A percentile compares a stretch with the other conserved stretches of the same genome.
These are phyloP conservation scores for Botrytis cinerea DNA, from an alignment of 2,329 filamentous ascomycete genomes.

Conservation along the genomic window DNA sequence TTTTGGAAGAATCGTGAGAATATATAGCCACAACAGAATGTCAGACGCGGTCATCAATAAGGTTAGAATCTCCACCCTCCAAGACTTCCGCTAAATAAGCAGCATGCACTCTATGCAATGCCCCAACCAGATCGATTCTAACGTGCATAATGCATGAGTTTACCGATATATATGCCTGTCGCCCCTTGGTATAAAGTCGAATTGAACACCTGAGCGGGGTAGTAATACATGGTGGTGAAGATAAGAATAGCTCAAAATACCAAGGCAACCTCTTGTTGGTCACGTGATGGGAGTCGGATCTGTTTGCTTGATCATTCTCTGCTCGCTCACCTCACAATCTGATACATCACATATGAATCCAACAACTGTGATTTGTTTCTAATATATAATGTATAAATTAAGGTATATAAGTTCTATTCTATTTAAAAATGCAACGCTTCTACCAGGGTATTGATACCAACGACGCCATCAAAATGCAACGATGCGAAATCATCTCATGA, in stretches of 20 bases:
- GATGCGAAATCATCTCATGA: background rate
- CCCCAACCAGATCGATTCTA: background rate
- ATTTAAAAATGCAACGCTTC: slow-evolving; percentile 16
- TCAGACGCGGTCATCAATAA: background rate
- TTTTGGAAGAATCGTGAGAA: background rate
- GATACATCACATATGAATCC: background rate
- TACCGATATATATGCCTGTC: background rate
- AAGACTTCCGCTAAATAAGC: background rate
- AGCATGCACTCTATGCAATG: background rate
- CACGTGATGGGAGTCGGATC: background rate
- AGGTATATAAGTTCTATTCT: slow-evolving; percentile 1
- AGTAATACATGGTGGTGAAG: background rate
- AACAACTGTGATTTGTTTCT: background rate
- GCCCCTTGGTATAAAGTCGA: background rate
- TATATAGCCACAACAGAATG: background rate
- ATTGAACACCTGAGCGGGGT: background rate
- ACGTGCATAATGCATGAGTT: background rate
- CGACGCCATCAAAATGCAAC: slow-evolving; percentile 17
- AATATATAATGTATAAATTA: slow-evolving; percentile 9
- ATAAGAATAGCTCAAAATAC: background rate
- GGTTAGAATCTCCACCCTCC: background rate
- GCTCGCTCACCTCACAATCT: background rate
- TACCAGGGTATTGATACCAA: slow-evolving; percentile 15
- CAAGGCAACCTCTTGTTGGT: background rate
- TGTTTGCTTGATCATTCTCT: background rate